Evolutionary conservation across 108 stramenopile species (phyloP).

Genomic region (Stephanodiscus minutulus): DNA sequence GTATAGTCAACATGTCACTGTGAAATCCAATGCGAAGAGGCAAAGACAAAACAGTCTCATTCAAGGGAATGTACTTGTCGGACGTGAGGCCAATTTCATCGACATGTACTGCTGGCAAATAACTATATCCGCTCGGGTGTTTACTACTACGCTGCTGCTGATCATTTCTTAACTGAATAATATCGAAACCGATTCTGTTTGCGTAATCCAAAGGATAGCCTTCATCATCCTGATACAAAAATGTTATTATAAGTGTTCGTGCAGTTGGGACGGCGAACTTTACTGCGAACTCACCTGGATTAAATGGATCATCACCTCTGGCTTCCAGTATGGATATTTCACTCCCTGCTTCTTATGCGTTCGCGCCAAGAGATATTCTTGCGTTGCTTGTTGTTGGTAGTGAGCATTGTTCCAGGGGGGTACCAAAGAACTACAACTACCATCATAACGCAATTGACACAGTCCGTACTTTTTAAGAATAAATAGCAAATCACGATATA

Average conservation of each 20-base stretch:
- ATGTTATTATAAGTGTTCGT: too few relatives aligned
- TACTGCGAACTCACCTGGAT: too few relatives aligned
- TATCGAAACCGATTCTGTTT: slow-evolving; percentile 58
- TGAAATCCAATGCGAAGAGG: slow-evolving; percentile 87
- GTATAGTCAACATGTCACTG: slow-evolving; percentile 60
- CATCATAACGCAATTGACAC: slow-evolving; percentile 20
- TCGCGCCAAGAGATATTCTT: slow-evolving; percentile 52
- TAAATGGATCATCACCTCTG: slow-evolving; percentile 77
- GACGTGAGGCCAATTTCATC: slow-evolving; percentile 94
- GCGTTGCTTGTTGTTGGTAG: slow-evolving; percentile 60
- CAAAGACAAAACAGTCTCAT: slow-evolving; percentile 82
- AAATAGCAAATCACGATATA: slow-evolving; percentile 70
- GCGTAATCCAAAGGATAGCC: slow-evolving; percentile 72
- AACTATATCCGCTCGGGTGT: slow-evolving; percentile 69
- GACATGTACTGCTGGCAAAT: slow-evolving; percentile 84
- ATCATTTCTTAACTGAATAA: slow-evolving; percentile 48
- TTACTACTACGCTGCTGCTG: slow-evolving; percentile 8
- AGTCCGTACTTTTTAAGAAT: slow-evolving; percentile 48
- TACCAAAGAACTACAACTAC: slow-evolving; percentile 21
- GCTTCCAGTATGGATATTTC: slow-evolving; percentile 85
- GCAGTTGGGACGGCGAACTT: too few relatives aligned
- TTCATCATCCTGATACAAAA: slow-evolving; percentile 67
- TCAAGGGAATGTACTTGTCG: slow-evolving; percentile 93
- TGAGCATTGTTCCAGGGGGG: slow-evolving; percentile 78
- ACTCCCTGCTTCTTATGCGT: slow-evolving; percentile 60